A percentile compares a stretch with the other conserved stretches of the same genome.
Conservation (phyloP, 2,329 filamentous ascomycete species). For the Hirsutella thompsonii region DNA sequence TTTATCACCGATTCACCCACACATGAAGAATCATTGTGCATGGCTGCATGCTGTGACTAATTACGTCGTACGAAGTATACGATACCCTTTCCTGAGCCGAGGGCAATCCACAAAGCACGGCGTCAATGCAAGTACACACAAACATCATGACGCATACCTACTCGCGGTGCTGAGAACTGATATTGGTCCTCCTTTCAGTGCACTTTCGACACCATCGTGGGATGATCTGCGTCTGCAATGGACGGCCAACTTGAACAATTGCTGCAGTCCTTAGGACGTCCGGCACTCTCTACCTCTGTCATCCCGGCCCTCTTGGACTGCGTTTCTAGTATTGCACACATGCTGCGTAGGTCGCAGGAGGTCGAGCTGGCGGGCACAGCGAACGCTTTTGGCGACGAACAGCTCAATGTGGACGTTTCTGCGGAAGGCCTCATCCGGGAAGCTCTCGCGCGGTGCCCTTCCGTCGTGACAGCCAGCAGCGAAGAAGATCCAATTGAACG, state of each 20-base stretch:
- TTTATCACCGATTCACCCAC: too few species aligned
- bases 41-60: too few species aligned
- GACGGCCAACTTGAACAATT: neutral
- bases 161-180: neutral
- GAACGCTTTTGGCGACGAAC: conserved; percentile 46
- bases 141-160: too few species aligned
- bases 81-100: too few species aligned
- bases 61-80: too few species aligned
- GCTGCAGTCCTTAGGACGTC: neutral
- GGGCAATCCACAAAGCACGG: too few species aligned
- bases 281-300: conserved; percentile 27
- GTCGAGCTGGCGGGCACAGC: conserved; percentile 34
- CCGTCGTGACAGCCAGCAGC: conserved; percentile 39
- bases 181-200: neutral
- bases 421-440: conserved; percentile 35
- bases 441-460: conserved; percentile 27
- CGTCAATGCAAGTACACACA: too few species aligned
- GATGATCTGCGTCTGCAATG: neutral
- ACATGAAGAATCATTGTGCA: too few species aligned
- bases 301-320: conserved; percentile 33
- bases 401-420: conserved; percentile 43
- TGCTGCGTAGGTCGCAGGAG: conserved; percentile 29
- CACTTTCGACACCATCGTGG: too few species aligned
- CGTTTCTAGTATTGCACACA: conserved; percentile 29
- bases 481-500: conserved; percentile 47